phyloP scores from a whole-genome alignment of 2,329 filamentous ascomycete species.

The Botryotinia globosa region DNA sequence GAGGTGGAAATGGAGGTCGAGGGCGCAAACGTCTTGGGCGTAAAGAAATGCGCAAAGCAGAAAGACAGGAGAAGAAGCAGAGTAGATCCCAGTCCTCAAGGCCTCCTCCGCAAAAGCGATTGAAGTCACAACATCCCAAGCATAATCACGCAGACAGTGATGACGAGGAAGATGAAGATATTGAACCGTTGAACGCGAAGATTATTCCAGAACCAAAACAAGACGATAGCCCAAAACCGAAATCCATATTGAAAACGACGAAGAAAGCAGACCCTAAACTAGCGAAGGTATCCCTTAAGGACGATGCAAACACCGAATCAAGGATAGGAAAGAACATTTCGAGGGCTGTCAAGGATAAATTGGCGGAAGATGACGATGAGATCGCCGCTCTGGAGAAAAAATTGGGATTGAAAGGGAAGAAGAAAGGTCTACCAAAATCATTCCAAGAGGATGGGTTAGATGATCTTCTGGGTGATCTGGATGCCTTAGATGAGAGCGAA shows the following conservation, averaged over 20 bases:
- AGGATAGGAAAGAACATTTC: constrained; percentile 27
- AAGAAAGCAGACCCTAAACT: constrained; percentile 27
- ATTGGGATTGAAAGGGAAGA: constrained; percentile 74
- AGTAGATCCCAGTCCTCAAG: constrained; percentile 26
- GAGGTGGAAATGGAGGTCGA: constrained; percentile 25
- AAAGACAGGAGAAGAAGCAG: constrained; percentile 35
- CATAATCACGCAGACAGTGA: constrained; percentile 7
- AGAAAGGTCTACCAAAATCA: constrained; percentile 62
- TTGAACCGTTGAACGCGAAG: constrained; percentile 1
- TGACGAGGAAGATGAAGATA: constrained; percentile 13
- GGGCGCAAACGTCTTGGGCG: constrained; percentile 30
- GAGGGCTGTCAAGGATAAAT: constrained; percentile 53
- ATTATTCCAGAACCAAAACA: constrained; percentile 10
- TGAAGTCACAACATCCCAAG: constrained; percentile 28
- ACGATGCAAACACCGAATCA: constrained; percentile 6
- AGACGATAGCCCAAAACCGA: constrained; percentile 26
- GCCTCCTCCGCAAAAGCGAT: constrained; percentile 32
- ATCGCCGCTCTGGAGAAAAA: constrained; percentile 86
- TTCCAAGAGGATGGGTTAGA: constrained; percentile 82
- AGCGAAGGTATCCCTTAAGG: background rate
- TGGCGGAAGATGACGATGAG: constrained; percentile 81
- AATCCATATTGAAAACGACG: constrained; percentile 35
- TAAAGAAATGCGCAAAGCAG: constrained; percentile 38
- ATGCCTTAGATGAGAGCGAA: constrained; percentile 58
- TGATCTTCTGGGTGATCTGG: constrained; percentile 57